Conservation (phyloP, 2,329 filamentous ascomycete genomes). For the Corinectria fuckeliana region DNA sequence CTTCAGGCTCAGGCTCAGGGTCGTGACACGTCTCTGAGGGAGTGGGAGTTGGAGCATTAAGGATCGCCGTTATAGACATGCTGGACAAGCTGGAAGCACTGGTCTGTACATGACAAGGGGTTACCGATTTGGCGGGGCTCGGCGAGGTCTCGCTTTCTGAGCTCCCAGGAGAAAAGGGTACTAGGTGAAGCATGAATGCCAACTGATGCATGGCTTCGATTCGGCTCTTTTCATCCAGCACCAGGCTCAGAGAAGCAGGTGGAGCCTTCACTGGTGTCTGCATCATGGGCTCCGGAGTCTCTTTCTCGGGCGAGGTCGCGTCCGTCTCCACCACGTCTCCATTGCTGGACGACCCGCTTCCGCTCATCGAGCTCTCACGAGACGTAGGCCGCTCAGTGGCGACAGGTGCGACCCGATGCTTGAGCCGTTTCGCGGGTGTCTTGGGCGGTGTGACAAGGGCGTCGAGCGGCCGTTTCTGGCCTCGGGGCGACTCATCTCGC, state of each 20-base stretch:
- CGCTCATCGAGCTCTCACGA: constrained; percentile 47
- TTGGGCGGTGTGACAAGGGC: constrained; percentile 60
- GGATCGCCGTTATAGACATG: constrained; percentile 44
- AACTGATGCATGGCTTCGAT: constrained; percentile 13
- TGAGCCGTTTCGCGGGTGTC: constrained; percentile 61
- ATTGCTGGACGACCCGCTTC: constrained; percentile 36
- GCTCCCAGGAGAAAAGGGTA: constrained; percentile 43
- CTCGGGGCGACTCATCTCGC: constrained; percentile 35
- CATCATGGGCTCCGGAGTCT: constrained; percentile 49
- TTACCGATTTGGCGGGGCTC: constrained; percentile 19
- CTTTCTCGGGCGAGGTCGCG: constrained; percentile 58
- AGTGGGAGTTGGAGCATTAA: constrained; percentile 37
- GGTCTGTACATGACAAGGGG: neutral
- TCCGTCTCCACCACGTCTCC: constrained; percentile 48
- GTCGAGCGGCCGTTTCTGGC: constrained; percentile 50
- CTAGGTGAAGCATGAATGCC: constrained; percentile 28
- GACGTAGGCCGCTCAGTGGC: constrained; percentile 42
- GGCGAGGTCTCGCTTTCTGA: constrained; percentile 36
- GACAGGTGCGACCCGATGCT: constrained; percentile 40
- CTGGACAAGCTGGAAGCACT: constrained; percentile 28
- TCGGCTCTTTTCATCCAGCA: constrained; percentile 14
- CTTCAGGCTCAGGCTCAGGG: constrained; percentile 19
- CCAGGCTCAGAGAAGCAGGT: constrained; percentile 6
- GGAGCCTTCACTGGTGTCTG: constrained; percentile 36
- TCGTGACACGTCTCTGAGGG: constrained; percentile 26